A percentile compares a stretch with the other conserved stretches of the same genome.
Evolutionary conservation across 2,329 filamentous ascomycete species (phyloP).

Genomic region (Apiospora arundinis): DNA sequence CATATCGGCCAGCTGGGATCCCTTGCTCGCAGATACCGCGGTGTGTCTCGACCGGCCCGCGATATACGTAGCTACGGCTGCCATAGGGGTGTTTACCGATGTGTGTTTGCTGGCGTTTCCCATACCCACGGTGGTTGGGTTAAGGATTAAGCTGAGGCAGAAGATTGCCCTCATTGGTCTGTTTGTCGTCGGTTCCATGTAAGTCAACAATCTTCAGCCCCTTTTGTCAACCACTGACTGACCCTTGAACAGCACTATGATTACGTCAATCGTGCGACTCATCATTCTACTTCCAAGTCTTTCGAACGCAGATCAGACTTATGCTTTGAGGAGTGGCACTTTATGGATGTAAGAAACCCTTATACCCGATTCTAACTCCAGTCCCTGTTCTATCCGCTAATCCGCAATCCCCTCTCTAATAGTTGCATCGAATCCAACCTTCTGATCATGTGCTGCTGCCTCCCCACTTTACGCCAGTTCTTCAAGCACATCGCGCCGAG

Average conservation of each 20-base stretch:
- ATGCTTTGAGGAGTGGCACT: constrained; percentile 37
- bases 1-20: constrained; percentile 41
- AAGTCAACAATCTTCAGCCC: neutral
- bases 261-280: constrained; percentile 42
- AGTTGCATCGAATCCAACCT: constrained; percentile 48
- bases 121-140: constrained; percentile 50
- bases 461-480: constrained; percentile 49
- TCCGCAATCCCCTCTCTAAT: too few relatives aligned
- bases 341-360: constrained; percentile 37
- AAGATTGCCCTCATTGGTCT: constrained; percentile 52
- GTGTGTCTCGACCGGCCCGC: constrained; percentile 52
- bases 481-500: constrained; percentile 44
- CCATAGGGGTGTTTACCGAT: constrained; percentile 54
- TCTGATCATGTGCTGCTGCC: constrained; percentile 48
- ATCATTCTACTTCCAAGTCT: constrained; percentile 37
- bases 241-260: constrained; percentile 37
- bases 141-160: constrained; percentile 52
- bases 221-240: neutral
- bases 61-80: constrained; percentile 56
- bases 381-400: neutral
- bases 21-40: constrained; percentile 36
- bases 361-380: neutral
- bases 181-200: constrained; percentile 52
- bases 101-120: constrained; percentile 54
- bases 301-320: constrained; percentile 36